Conservation (phyloP, 768 basidiomycete species). For the Clitopilus hobsonii region DNA sequence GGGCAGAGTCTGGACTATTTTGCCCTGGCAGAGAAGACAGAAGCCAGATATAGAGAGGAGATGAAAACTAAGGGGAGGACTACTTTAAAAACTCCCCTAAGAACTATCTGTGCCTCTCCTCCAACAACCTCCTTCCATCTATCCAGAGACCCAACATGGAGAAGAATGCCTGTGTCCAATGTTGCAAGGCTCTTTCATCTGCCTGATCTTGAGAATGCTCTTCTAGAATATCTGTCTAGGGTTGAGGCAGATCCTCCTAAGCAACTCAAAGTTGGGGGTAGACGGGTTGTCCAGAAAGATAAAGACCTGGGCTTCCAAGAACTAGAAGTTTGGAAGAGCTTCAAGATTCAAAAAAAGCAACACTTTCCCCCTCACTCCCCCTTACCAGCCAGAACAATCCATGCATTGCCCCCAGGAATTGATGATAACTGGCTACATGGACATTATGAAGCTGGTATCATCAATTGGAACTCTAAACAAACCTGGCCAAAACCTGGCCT, state of each 20-base stretch:
- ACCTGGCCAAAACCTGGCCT: conserved; percentile 13
- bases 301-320: conserved; percentile 13
- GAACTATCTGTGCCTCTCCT: background rate
- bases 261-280: conserved; percentile 4
- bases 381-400: background rate
- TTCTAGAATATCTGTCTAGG: background rate
- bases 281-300: background rate
- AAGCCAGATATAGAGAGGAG: background rate
- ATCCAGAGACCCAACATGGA: background rate
- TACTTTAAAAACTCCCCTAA: background rate
- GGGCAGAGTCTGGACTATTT: background rate
- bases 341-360: background rate
- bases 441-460: conserved; percentile 10
- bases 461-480: conserved; percentile 5
- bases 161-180: background rate
- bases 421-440: conserved; percentile 8
- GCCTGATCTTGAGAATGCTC: background rate
- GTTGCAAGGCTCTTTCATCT: background rate
- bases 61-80: background rate
- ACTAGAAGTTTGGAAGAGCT: conserved; percentile 20
- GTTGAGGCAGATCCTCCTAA: background rate
- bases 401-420: background rate
- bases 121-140: background rate
- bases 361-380: background rate
- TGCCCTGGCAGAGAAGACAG: background rate